Percentiles rank a stretch among this genome's conserved stretches.
These are phyloP conservation scores for Gracilaria gracilis DNA, from an alignment of 23 red algal species.

Conservation along the genomic window DNA sequence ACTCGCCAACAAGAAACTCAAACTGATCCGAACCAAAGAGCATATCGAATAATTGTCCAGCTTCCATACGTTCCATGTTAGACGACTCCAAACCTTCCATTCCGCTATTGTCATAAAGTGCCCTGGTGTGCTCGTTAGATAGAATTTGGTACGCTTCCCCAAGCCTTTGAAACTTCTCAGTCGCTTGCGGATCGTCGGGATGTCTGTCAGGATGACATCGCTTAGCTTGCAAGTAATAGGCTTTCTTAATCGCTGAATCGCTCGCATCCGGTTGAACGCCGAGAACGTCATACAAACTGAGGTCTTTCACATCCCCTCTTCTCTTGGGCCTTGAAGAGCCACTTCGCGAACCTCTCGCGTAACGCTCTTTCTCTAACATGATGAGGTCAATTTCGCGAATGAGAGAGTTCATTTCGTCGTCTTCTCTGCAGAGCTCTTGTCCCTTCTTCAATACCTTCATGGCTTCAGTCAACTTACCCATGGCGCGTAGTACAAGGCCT, in stretches of 20 bases:
- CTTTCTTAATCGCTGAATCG: constrained; percentile 93
- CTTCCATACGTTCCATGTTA: constrained; percentile 82
- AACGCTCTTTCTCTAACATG: constrained; percentile 39
- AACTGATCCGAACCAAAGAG: constrained; percentile 90
- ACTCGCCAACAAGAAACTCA: constrained; percentile 80
- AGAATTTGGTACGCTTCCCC: constrained; percentile 91
- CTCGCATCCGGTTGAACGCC: constrained; percentile 88
- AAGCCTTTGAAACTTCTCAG: constrained; percentile 93
- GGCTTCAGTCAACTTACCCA: constrained; percentile 71
- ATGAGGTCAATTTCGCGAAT: constrained; percentile 45
- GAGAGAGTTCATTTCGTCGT: constrained; percentile 61
- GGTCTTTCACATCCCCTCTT: constrained; percentile 68
- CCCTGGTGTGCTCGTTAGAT: constrained; percentile 68
- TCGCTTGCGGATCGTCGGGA: constrained; percentile 82
- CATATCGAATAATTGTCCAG: constrained; percentile 80
- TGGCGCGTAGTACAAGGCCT: constrained; percentile 58
- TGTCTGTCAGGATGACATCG: constrained; percentile 84
- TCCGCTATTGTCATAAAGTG: constrained; percentile 67
- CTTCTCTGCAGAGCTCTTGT: constrained; percentile 57
- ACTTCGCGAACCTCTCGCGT: constrained; percentile 34
- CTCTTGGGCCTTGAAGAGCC: constrained; percentile 17
- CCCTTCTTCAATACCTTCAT: constrained; percentile 66
- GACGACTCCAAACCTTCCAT: constrained; percentile 61
- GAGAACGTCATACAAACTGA: constrained; percentile 86
- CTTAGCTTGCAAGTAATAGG: constrained; percentile 90